Base-by-base conservation (phyloP, 208 protist species). In the Acanthamoeba healyi region DNA sequence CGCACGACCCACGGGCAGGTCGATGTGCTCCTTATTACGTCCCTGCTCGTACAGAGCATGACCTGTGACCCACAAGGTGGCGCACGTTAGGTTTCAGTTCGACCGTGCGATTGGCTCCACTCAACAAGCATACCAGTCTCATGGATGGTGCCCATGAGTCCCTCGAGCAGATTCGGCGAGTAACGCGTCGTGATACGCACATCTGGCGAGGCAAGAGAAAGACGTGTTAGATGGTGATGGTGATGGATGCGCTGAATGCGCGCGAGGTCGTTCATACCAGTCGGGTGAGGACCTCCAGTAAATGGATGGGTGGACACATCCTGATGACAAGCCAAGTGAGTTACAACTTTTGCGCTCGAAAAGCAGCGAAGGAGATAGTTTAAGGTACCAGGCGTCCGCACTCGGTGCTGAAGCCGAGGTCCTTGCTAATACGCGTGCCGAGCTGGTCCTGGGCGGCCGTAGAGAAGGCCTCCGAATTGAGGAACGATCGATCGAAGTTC, bases 21-120 rank as follows among this genome's bases (percentile, higher is more conserved):
- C 79, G 19, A 63, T 38, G 40, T 87, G 34, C 9, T 51, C 79
- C 9, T 6, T 6, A 61, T 87, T 87, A n/a, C 79, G 79, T 4
- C 79, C 79, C 49, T 87, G 79, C 46, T 87, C 79, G 46, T 87
- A 87, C 10, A 87, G 79, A 6, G 79, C 79, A 34, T 87, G 79
- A 14, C 79, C 79, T 87, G 49, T 44, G 6, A 19, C 49, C 10
- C 49, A 42, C 36, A 79, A 24, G 12, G 24, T 70, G 70, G 38
- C 70, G 70, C 70, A 79, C 9, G 24, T 67, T 67, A 29, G 24
- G 15, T 67, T n/a, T n/a, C n/a, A n/a, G n/a, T n/a, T n/a, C n/a
- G n/a, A n/a, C n/a, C n/a, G n/a, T n/a, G n/a, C n/a, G n/a, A n/a
- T n/a, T 15, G 49, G 10, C 10, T 54, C 10, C 6, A 54, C 15